phyloP scores from a whole-genome alignment of 352 stramenopile species.

The Phytophthora vignae region DNA sequence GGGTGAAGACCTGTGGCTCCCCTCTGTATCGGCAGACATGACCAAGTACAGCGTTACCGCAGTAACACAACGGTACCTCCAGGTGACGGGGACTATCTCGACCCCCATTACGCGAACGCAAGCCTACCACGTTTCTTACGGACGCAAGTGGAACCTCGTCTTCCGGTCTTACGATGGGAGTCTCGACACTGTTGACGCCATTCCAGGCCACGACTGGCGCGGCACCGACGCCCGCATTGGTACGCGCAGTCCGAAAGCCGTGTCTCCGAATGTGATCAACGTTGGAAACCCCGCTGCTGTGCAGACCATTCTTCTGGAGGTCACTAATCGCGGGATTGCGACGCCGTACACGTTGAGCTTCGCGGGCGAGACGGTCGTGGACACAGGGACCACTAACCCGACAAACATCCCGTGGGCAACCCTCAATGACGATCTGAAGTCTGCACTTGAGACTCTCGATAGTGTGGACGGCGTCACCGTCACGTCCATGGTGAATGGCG shows the following conservation, averaged over 20 bases:
- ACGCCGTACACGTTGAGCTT: slow-evolving; percentile 67
- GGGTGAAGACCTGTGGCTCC: slow-evolving; percentile 68
- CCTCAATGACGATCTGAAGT: slow-evolving; percentile 42
- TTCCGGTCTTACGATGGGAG: slow-evolving; percentile 73
- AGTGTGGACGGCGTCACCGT: slow-evolving; percentile 66
- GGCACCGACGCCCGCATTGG: slow-evolving; percentile 67
- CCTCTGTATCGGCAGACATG: slow-evolving; percentile 50
- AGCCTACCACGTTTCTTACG: slow-evolving; percentile 49
- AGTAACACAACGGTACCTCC: slow-evolving; percentile 42
- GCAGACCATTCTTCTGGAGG: slow-evolving; percentile 68
- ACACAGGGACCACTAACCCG: slow-evolving; percentile 12
- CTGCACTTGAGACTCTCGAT: slow-evolving; percentile 50
- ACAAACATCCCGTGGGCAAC: slow-evolving; percentile 51
- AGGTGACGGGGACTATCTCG: slow-evolving; percentile 60
- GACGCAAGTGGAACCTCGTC: slow-evolving; percentile 69
- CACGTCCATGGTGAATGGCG: slow-evolving; percentile 38
- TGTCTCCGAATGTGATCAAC: slow-evolving; percentile 50
- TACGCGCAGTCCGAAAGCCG: slow-evolving; percentile 41
- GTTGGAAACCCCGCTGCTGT: slow-evolving; percentile 61
- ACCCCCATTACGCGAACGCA: slow-evolving; percentile 43
- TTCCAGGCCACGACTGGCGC: slow-evolving; percentile 67
- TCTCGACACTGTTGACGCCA: slow-evolving; percentile 63
- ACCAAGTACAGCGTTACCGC: slow-evolving; percentile 50
- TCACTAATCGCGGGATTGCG: slow-evolving; percentile 24
- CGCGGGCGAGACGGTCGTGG: slow-evolving; percentile 43